These are phyloP conservation scores for Microsporum canis DNA, from an alignment of 2,329 filamentous ascomycete species.

Conservation along the genomic window DNA sequence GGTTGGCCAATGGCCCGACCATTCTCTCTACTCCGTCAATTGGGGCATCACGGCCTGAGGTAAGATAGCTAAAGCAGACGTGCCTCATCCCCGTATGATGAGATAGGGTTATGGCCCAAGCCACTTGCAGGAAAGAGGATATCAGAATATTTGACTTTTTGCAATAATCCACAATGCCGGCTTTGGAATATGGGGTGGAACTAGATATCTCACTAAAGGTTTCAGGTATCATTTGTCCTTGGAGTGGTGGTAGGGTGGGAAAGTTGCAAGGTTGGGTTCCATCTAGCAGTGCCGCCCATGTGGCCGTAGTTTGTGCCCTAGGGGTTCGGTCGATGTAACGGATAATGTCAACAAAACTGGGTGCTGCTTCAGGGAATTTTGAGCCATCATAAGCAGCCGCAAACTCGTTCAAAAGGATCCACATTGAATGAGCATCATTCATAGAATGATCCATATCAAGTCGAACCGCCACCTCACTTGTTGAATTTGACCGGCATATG, in stretches of 20 bases:
- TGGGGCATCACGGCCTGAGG: slow-evolving; percentile 44
- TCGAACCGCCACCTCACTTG: neutral
- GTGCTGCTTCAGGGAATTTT: neutral
- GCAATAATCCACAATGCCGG: slow-evolving; percentile 6
- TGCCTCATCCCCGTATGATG: slow-evolving; percentile 38
- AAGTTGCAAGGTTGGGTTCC: neutral
- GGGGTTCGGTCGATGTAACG: neutral
- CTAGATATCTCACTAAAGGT: neutral
- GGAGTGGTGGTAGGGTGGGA: neutral
- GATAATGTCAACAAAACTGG: neutral
- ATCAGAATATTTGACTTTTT: slow-evolving; percentile 26
- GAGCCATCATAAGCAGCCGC: neutral
- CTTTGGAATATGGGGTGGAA: neutral
- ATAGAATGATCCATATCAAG: neutral
- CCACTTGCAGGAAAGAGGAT: slow-evolving; percentile 41
- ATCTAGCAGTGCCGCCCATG: neutral
- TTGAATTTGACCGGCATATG: slow-evolving; percentile 15
- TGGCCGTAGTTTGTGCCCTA: neutral
- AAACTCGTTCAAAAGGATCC: neutral
- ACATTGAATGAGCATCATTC: neutral
- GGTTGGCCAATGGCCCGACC: slow-evolving; percentile 34
- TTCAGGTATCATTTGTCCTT: neutral
- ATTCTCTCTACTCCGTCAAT: slow-evolving; percentile 39
- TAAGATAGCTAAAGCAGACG: slow-evolving; percentile 45
- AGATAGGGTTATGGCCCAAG: slow-evolving; percentile 43